Conservation (phyloP, 257 asterid genomes). For the Jaltomata sinuosa region DNA sequence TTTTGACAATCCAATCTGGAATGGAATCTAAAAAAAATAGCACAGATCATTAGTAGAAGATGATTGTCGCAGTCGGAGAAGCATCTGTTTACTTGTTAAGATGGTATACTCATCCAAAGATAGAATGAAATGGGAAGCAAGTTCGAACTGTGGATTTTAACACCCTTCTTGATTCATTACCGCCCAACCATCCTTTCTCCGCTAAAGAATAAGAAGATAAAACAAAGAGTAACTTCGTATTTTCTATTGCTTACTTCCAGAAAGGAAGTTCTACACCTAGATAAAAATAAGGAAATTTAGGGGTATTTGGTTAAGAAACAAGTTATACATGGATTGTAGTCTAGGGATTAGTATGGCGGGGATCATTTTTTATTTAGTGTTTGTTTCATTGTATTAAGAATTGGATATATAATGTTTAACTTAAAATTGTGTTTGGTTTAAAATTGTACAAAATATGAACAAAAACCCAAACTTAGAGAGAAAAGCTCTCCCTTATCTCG, state of each 20-base stretch:
- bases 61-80: not conserved
- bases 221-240: not conserved
- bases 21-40: slow-evolving; percentile 60
- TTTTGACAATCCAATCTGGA: slow-evolving; percentile 84
- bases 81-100: not conserved
- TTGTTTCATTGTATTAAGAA: too few species aligned
- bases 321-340: not conserved
- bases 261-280: not conserved
- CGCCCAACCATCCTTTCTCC: not conserved
- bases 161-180: not conserved
- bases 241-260: not conserved
- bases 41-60: not conserved
- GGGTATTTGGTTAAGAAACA: not conserved
- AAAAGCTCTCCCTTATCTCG: too few species aligned
- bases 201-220: not conserved
- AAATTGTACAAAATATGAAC: too few species aligned
- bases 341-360: too few species aligned
- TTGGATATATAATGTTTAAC: too few species aligned
- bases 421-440: too few species aligned
- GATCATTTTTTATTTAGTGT: too few species aligned
- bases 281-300: not conserved
- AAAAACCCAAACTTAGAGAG: too few species aligned
- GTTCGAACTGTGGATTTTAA: not conserved
- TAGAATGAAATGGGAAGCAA: not conserved
- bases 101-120: not conserved